Base-by-base conservation (phyloP, 2,329 filamentous ascomycete species). In the Xylaria sp. region DNA sequence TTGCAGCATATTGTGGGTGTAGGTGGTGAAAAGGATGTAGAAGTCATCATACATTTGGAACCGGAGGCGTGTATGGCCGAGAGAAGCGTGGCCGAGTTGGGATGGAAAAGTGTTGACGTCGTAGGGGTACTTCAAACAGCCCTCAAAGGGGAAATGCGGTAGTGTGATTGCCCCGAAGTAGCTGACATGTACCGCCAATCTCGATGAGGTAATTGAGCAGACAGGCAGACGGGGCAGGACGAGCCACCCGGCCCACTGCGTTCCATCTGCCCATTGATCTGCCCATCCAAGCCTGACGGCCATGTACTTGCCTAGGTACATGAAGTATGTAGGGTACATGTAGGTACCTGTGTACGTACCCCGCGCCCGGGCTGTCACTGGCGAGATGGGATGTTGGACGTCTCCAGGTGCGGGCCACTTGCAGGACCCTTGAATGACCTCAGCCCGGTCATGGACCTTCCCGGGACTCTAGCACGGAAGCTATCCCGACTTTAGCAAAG, bases 41-140 rank as follows among this genome's bases (percentile, higher is more conserved):
- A 63, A 63, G 63, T 65, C 65, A 67, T 66, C 65, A 63, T 65
- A 64, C 64, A 63, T 64, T 50, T 58, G 42, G 48, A 48, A 54
- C 37, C 42, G 52, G 47, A 53, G 44, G 40, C 44, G 42, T 42
- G 54, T 45, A 42, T 22, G 43, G 29, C 45, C 38, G 44, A 34
- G 42, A 29, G 51, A 57, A 45, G 45, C 19, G 11, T 17, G 19
- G 49, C 42, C 22, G 34, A 54, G 48, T 44, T 44, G 34, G 55
- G 47, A 40, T 44, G 42, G 45, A 54, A 57, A 62, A 63, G 63
- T 66, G 53, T 52, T 66, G 63, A 65, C 62, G 63, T 66, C 59
- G 63, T 61, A 63, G 60, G 50, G 54, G 53, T 59, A 63, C 57
- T 56, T 46, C 29, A 48, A n/a, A 50, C 24, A 38, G 29, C 34